These are phyloP conservation scores for Oryza rufipogon DNA, from an alignment of 176 grass and related monocot species.

Conservation along the genomic window DNA sequence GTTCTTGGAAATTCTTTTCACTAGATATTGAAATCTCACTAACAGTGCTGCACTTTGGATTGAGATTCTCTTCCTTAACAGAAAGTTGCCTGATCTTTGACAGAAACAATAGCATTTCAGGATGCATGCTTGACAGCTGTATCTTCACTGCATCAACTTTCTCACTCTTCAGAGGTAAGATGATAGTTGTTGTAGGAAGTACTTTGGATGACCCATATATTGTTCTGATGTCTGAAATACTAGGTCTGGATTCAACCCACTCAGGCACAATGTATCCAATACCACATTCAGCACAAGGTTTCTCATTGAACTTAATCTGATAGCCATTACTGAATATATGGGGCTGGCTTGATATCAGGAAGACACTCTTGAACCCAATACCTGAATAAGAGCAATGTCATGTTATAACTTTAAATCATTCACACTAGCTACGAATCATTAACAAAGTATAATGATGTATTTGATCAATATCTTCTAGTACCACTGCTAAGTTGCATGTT, in stretches of 20 bases:
- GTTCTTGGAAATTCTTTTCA: constrained; percentile 44
- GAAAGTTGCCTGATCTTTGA: constrained; percentile 65
- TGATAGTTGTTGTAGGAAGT: constrained; percentile 68
- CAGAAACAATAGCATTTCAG: constrained; percentile 78
- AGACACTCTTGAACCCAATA: constrained; percentile 87
- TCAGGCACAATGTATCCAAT: constrained; percentile 86
- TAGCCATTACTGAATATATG: constrained; percentile 91
- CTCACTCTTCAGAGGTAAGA: constrained; percentile 64
- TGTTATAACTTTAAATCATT: neutral
- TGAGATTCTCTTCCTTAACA: constrained; percentile 41
- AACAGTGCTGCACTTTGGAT: constrained; percentile 26
- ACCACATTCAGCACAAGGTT: constrained; percentile 66
- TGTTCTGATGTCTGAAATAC: constrained; percentile 48
- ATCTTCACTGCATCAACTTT: constrained; percentile 68
- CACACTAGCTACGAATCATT: neutral
- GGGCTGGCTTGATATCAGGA: constrained; percentile 66
- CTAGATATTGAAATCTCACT: constrained; percentile 68
- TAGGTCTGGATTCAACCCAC: constrained; percentile 66
- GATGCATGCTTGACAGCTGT: constrained; percentile 72
- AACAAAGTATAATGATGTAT: neutral
- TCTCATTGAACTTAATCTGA: constrained; percentile 75
- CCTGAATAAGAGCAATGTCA: constrained; percentile 42
- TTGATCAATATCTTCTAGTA: neutral
- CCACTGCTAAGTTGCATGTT: no score
- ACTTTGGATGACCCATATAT: constrained; percentile 55